phyloP scores from a whole-genome alignment of 2,329 filamentous ascomycete genomes.

The Exserohilum rostratum region DNA sequence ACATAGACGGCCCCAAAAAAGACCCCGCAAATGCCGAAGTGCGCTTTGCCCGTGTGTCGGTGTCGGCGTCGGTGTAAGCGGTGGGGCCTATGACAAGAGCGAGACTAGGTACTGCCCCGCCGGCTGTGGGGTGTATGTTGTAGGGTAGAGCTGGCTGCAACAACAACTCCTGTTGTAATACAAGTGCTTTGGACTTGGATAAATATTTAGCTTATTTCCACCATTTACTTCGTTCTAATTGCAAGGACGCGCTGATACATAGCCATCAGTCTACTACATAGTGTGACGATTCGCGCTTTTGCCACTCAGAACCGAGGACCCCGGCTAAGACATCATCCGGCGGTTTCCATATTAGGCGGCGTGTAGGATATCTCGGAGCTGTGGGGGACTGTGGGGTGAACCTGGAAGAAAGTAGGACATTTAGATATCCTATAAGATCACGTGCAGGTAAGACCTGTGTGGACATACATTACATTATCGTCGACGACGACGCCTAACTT shows the following conservation, averaged over 20 bases:
- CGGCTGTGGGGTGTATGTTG: constrained; percentile 11
- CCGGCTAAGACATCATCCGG: constrained; percentile 14
- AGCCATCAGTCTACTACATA: background rate
- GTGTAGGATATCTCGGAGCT: constrained; percentile 3
- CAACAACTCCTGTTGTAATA: background rate
- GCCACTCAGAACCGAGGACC: background rate
- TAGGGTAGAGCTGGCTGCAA: background rate
- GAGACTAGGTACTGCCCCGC: constrained; percentile 7
- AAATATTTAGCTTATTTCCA: background rate
- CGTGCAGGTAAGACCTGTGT: background rate
- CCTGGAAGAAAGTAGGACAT: background rate
- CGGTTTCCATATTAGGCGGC: background rate
- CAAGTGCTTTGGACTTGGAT: background rate
- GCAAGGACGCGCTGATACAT: background rate
- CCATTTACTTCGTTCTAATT: background rate
- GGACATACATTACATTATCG: background rate
- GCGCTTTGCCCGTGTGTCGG: background rate
- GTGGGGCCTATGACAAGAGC: constrained; percentile 8
- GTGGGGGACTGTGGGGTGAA: constrained; percentile 3
- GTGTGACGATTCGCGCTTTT: background rate
- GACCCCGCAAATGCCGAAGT: constrained; percentile 3
- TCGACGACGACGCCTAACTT: too few species aligned
- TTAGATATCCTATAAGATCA: background rate
- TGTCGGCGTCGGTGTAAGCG: background rate
- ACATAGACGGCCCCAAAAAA: background rate